Percentiles rank a stretch among this genome's conserved stretches.
Evolutionary conservation across 164 flowering plant genomes (phyloP).

Genomic region (Houttuynia cordata): DNA sequence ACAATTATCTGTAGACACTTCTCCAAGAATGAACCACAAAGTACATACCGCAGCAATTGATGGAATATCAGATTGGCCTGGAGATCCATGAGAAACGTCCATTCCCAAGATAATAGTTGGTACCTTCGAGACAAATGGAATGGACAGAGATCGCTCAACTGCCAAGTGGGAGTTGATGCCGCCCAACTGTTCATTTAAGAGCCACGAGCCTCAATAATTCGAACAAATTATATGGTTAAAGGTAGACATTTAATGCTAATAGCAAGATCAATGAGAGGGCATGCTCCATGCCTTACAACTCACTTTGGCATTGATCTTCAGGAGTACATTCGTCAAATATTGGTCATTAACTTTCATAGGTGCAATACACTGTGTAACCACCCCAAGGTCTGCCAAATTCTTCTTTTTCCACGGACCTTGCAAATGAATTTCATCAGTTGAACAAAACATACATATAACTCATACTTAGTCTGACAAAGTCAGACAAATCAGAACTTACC

Average conservation of each 20-base stretch:
- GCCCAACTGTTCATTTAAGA: slow-evolving; percentile 55
- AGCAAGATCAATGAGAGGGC: slow-evolving; percentile 15
- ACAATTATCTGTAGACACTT: background rate
- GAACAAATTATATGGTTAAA: slow-evolving; percentile 19
- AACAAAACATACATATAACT: background rate
- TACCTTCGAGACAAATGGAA: slow-evolving; percentile 45
- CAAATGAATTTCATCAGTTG: background rate
- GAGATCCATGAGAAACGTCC: slow-evolving; percentile 98
- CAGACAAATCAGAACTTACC: slow-evolving; percentile 35
- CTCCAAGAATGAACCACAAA: too few relatives aligned
- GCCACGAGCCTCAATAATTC: background rate
- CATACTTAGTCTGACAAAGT: too few relatives aligned
- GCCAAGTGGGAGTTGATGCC: slow-evolving; percentile 63
- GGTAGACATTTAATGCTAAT: slow-evolving; percentile 22
- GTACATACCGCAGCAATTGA: slow-evolving; percentile 80
- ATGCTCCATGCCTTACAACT: background rate
- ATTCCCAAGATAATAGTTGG: slow-evolving; percentile 86
- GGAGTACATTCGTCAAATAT: slow-evolving; percentile 55
- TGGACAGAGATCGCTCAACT: slow-evolving; percentile 34
- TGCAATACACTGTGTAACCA: slow-evolving; percentile 85
- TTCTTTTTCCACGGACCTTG: slow-evolving; percentile 27
- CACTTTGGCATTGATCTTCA: slow-evolving; percentile 36
- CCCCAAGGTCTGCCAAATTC: slow-evolving; percentile 50
- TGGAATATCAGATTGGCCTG: slow-evolving; percentile 82
- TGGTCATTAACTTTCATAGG: slow-evolving; percentile 38